These are phyloP conservation scores for Austropuccinia psidii DNA, from an alignment of 1,284 basidiomycete genomes.

Conservation along the genomic window DNA sequence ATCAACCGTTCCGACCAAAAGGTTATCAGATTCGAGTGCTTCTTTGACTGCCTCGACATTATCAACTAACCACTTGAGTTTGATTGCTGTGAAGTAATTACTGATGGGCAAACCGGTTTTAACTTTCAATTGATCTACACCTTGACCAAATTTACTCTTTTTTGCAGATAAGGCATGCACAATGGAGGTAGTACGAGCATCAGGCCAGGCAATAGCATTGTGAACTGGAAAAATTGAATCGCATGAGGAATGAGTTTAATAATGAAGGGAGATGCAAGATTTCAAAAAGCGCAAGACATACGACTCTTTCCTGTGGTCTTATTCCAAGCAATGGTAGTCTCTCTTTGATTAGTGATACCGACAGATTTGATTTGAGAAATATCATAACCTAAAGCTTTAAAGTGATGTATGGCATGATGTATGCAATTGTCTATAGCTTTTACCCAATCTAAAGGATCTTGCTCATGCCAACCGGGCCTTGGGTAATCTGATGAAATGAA, in stretches of 20 bases:
- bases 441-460: conserved; percentile 78
- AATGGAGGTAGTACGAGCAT: conserved; percentile 75
- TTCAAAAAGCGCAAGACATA: conserved; percentile 60
- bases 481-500: conserved; percentile 31
- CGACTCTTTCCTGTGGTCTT: conserved; percentile 60
- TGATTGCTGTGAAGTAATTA: conserved; percentile 55
- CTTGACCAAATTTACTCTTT: conserved; percentile 47
- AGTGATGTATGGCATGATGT: conserved; percentile 60
- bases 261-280: not conserved
- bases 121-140: conserved; percentile 60
- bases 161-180: conserved; percentile 56
- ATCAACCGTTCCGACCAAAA: conserved; percentile 90
- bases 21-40: conserved; percentile 72
- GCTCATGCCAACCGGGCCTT: conserved; percentile 77
- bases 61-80: conserved; percentile 93
- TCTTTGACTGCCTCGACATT: conserved; percentile 68
- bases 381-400: conserved; percentile 67
- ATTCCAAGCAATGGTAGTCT: conserved; percentile 93
- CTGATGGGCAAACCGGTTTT: conserved; percentile 70
- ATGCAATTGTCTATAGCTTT: conserved; percentile 71
- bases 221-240: not conserved
- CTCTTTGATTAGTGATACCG: conserved; percentile 95
- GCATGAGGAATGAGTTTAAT: not conserved
- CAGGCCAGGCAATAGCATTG: conserved; percentile 87
- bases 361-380: conserved; percentile 80